These are phyloP conservation scores for Hondaea fermentalgiana DNA, from an alignment of 108 stramenopile genomes.

Conservation along the genomic window DNA sequence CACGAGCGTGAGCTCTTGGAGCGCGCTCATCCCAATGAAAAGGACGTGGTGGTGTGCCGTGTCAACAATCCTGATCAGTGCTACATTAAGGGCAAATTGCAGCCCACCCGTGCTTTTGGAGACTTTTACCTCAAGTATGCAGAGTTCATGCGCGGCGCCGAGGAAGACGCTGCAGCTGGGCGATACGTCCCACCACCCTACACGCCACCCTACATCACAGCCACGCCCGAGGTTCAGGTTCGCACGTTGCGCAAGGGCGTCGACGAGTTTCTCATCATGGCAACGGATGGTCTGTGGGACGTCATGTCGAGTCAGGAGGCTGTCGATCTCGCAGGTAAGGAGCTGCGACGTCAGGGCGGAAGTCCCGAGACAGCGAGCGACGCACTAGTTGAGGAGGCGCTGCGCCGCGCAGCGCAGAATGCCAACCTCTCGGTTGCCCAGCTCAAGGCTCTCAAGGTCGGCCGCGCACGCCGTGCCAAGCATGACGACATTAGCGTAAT, in stretches of 20 bases:
- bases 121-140: slow-evolving; percentile 56
- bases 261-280: slow-evolving; percentile 59
- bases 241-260: slow-evolving; percentile 1
- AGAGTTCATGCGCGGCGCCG: slow-evolving; percentile 50
- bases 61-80: slow-evolving; percentile 24
- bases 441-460: slow-evolving; percentile 32
- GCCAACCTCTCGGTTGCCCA: background rate
- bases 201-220: slow-evolving; percentile 59
- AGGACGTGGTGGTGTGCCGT: slow-evolving; percentile 46
- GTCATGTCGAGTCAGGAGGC: slow-evolving; percentile 89
- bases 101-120: slow-evolving; percentile 51
- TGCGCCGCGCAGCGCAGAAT: background rate
- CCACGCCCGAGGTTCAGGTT: slow-evolving; percentile 33
- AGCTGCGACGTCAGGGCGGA: background rate
- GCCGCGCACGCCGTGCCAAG: slow-evolving; percentile 34
- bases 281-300: slow-evolving; percentile 92
- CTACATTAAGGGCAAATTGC: slow-evolving; percentile 55
- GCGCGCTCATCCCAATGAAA: slow-evolving; percentile 45
- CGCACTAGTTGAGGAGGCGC: background rate
- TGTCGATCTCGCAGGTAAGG: slow-evolving; percentile 62
- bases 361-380: background rate
- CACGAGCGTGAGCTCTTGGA: slow-evolving; percentile 35
- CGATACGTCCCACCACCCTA: slow-evolving; percentile 47
- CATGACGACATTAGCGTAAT: slow-evolving; percentile 44
- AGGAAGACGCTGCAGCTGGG: slow-evolving; percentile 36